Evolutionary conservation across 169 alveolate species (phyloP), one percentile per base, ranked within the genome.

Genomic region (Plasmodium ovale): DNA sequence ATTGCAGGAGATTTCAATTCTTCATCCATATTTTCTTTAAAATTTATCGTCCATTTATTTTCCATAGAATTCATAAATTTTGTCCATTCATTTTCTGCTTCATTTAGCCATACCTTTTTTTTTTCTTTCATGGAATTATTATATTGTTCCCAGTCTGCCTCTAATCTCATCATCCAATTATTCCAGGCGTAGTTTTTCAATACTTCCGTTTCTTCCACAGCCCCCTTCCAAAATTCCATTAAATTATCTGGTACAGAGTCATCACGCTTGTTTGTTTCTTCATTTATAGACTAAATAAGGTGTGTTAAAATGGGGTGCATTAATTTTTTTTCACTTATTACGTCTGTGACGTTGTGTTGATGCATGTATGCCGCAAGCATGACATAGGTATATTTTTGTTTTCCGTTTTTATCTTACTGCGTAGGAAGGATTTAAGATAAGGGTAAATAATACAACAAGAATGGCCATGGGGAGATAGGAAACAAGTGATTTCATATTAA

Each of bases 41-140:
- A 60, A 60, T 60, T 60, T n/a, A n/a, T n/a, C 71, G 27, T 60
- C 71, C 71, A 60, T 60, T 60, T 60, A 60, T 60, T 60, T 60
- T 60, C 37, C 37, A 60, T 60, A 16, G 33, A 39, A 23, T 60
- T 60, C 16, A 60, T 60, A 31, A 31, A 60, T 60, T 60, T 39
- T 21, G 10, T 10, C 71, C 71, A 60, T 60, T 60, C 71, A 12
- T 16, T 9, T 60, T 60, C 71, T 60, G 71, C 14, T 23, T 60
- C 71, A 23, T 60, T 9, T 3, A 60, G 10, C 71, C 71, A 60
- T 60, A 21, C 71, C 21, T 60, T 25, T 39, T 60, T 60, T 60
- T 25, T 60, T 9, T 5, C 27, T 21, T 60, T 60, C 71, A 60
- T 60, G 71, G 71, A 60, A 23, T 12, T 7, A 39, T 60, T 60